Evolutionary conservation across 768 basidiomycete species (phyloP), one percentile per base, ranked within the genome.

Genomic region (Pisolithus microcarpus): DNA sequence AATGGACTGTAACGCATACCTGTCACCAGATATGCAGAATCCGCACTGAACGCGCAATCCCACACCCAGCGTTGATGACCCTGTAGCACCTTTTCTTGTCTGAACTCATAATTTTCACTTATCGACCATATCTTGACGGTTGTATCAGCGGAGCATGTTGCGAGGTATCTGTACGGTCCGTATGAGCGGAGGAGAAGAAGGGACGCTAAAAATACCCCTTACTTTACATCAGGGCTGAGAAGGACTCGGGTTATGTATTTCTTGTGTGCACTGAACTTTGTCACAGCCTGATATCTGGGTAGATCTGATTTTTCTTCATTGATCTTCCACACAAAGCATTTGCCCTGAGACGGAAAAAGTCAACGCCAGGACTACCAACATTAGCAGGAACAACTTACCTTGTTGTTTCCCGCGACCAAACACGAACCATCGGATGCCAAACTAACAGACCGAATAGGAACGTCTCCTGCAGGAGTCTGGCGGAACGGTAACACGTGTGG

Each of bases 1-100:
- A 18, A 46, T 24, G 36, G 43, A 13, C 24, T 38, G 24, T 18
- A 30, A 57, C 56, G 48, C 78, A 66, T 61, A 91, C 94, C 93
- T 63, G 95, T 97, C 24, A 98, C 95, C 28, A 98, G 76, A 71
- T 98, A 99, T 3, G 95, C 95, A 40, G 95, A 98, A 69, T 98
- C 96, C 31, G 96, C 96, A 64, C 91, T 95, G 69, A 98, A 98
- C 13, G 95, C 96, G 65, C 94, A 96, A 65, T 99, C 96, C 96
- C 96, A 98, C 24, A 98, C 95, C 96, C 95, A 98, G 55, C 95
- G 80, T 63, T 98, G 96, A 69, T 99, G 96, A 2, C 95, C 96
- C 59, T 84, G 76, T 19, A 98, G 73, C 18, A 84, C 80, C 70
- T 91, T 92, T 59, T 96, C 93, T 51, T 87, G 80, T 61, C 80